A percentile compares a stretch with the other conserved stretches of the same genome.
Evolutionary conservation across 2,329 filamentous ascomycete species (phyloP).

Genomic region (Didymella lethalis): DNA sequence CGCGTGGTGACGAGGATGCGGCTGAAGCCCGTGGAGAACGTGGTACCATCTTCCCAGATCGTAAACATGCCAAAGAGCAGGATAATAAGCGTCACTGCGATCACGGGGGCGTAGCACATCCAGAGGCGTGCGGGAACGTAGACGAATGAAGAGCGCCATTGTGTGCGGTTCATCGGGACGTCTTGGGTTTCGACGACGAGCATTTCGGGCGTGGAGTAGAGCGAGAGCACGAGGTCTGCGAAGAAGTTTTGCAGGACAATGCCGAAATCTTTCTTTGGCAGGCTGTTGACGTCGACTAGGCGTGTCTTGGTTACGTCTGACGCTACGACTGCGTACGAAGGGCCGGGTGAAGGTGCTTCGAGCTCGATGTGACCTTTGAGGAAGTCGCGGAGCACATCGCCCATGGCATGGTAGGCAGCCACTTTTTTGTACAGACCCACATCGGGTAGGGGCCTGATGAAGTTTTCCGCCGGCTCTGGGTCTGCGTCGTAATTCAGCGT

Average conservation of each 20-base stretch:
- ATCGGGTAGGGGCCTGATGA: slow-evolving; percentile 36
- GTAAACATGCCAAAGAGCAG: slow-evolving; percentile 40
- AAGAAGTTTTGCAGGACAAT: slow-evolving; percentile 42
- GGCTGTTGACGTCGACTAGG: slow-evolving; percentile 50
- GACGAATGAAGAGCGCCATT: slow-evolving; percentile 41
- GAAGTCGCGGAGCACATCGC: slow-evolving; percentile 42
- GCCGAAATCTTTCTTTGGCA: slow-evolving; percentile 35
- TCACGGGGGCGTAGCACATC: slow-evolving; percentile 47
- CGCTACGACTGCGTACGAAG: slow-evolving; percentile 36
- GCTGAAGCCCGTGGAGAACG: slow-evolving; percentile 46
- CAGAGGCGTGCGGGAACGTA: slow-evolving; percentile 43
- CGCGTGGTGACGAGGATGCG: slow-evolving; percentile 48
- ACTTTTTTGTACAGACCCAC: slow-evolving; percentile 43
- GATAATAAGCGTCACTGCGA: slow-evolving; percentile 39
- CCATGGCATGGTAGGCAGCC: slow-evolving; percentile 47
- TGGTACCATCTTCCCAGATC: slow-evolving; percentile 47
- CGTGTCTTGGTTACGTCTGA: slow-evolving; percentile 54
- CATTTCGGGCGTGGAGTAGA: slow-evolving; percentile 48
- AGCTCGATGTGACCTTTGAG: slow-evolving; percentile 43
- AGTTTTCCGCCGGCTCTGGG: slow-evolving; percentile 35
- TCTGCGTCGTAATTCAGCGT: slow-evolving; percentile 46
- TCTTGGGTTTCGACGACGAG: slow-evolving; percentile 30
- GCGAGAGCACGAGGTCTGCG: slow-evolving; percentile 46
- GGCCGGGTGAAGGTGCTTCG: slow-evolving; percentile 38
- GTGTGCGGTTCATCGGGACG: slow-evolving; percentile 32